Conservation (phyloP, 2,329 filamentous ascomycete species). For the Ceratocystis cacaofunesta region DNA sequence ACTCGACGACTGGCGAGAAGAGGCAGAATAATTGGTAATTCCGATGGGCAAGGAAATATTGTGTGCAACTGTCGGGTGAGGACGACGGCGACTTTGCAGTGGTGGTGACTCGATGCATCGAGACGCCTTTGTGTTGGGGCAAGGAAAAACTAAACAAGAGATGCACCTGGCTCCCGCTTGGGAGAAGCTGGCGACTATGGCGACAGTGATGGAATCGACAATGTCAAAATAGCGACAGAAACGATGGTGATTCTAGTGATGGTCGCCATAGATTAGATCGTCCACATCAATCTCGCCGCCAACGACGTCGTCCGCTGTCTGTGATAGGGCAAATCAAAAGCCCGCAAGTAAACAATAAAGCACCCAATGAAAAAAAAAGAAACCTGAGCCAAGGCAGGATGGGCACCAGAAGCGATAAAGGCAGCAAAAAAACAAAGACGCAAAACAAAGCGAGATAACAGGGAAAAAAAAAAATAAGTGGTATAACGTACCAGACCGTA, state of each 20-base stretch:
- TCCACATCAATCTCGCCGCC: no score
- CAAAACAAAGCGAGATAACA: conserved; percentile 18
- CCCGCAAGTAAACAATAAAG: conserved; percentile 20
- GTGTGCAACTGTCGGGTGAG: background rate
- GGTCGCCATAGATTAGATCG: background rate
- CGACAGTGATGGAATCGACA: background rate
- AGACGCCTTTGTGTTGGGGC: background rate
- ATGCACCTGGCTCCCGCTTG: background rate
- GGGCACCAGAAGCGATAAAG: conserved; percentile 17
- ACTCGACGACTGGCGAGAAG: background rate
- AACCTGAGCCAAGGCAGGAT: conserved; percentile 17
- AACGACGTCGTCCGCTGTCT: background rate
- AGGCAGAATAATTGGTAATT: background rate
- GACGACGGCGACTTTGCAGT: background rate
- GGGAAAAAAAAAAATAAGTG: conserved; percentile 24
- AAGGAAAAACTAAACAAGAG: background rate
- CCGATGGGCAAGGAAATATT: background rate
- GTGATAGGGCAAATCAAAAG: conserved; percentile 14
- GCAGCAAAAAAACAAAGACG: conserved; percentile 18
- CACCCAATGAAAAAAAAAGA: conserved; percentile 18
- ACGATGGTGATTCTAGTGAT: background rate
- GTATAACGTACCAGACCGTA: conserved; percentile 18
- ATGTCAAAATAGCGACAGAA: background rate
- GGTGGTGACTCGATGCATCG: background rate
- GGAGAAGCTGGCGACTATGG: background rate